A percentile compares a stretch with the other conserved stretches of the same genome.
These are phyloP conservation scores for Trichodelitschia bisporula DNA, from an alignment of 495 filamentous ascomycete genomes.

Conservation along the genomic window DNA sequence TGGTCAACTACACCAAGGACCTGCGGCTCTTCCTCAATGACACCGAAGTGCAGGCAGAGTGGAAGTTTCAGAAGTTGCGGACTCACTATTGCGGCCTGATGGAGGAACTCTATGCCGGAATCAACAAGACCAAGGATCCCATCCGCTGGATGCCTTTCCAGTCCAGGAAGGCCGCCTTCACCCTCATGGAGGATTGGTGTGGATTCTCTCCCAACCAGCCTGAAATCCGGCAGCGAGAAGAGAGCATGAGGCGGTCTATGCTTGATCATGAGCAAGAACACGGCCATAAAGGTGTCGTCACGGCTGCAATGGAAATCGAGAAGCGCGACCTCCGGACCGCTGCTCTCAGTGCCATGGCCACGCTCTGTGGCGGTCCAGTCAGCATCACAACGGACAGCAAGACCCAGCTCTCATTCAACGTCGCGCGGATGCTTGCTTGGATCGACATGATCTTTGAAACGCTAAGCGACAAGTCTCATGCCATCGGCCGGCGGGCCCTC, in stretches of 20 bases:
- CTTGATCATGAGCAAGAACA: constrained; percentile 36
- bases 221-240: constrained; percentile 61
- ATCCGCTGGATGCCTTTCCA: constrained; percentile 91
- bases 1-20: constrained; percentile 75
- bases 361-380: constrained; percentile 74
- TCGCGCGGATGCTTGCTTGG: constrained; percentile 80
- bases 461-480: constrained; percentile 66
- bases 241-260: constrained; percentile 62
- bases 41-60: constrained; percentile 81
- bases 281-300: constrained; percentile 46
- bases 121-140: constrained; percentile 67
- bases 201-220: constrained; percentile 81
- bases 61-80: constrained; percentile 80
- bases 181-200: constrained; percentile 97
- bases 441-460: constrained; percentile 83
- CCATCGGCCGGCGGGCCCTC: constrained; percentile 73
- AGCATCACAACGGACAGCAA: constrained; percentile 68
- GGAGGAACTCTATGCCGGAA: constrained; percentile 76
- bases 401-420: constrained; percentile 66
- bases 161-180: constrained; percentile 74
- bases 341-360: constrained; percentile 84
- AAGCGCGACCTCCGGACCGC: constrained; percentile 77
- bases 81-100: constrained; percentile 85
- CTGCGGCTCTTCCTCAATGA: constrained; percentile 85
- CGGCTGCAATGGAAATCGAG: constrained; percentile 86